Base-by-base conservation (phyloP, 495 filamentous ascomycete species). In the Xylaria acuta region DNA sequence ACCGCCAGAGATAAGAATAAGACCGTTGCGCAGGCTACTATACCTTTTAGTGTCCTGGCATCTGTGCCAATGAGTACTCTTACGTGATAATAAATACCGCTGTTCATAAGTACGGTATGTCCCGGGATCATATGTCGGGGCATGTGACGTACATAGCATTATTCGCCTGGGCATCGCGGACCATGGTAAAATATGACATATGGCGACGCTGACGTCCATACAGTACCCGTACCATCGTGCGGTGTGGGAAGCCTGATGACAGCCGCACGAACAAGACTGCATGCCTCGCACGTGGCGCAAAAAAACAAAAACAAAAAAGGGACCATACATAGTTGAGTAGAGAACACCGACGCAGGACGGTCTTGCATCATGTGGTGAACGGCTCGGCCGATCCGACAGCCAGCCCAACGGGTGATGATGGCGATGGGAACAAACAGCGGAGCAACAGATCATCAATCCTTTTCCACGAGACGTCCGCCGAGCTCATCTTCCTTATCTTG, bases 261-360 rank as follows among this genome's bases (percentile, higher is more conserved):
- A 47, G 25, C 63, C 27, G 41, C 40, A 32, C 47, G 30, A 67
- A 38, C 18, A 54, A 67, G 43, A 40, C 32, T 60, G 40, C 67
- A 69, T 69, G 53, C 40, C 38, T 69, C 25, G 53, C 67, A 69
- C 67, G 67, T 69, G 67, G 67, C 67, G 30, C 59, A 30, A 25
- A 25, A 25, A 43, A 47, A 36, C n/a, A n/a, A n/a, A n/a, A n/a
- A n/a, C n/a, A n/a, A n/a, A 36, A 34, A 25, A 32, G 14, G 32
- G 63, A 9, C 27, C 25, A 16, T 65, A 30, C 27, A n/a, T 49
- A 49, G 6, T 49, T 18, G 41, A 22, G 3, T 32, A 64, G 38
- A 34, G 18, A 63, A 40, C 8, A 38, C 20, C 58, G 22, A 11
- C 1, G 16, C 5, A 34, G 27, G 22, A 32, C n/a, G 34, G 60